phyloP scores from a whole-genome alignment of 148 eudicot species.

The Limonium bicolor region DNA sequence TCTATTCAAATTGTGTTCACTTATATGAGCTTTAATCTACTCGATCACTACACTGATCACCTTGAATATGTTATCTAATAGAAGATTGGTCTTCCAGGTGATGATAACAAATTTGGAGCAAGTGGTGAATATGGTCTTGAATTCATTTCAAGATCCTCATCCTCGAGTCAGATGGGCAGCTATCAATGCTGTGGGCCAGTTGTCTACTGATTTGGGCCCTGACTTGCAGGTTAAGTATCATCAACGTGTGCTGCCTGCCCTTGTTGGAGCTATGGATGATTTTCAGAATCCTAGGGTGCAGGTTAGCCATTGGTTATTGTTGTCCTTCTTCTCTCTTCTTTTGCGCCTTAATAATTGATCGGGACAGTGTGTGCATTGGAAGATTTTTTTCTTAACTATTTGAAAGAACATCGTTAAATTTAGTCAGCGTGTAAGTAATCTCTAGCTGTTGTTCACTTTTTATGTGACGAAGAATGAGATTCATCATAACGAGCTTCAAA shows the following conservation, averaged over 20 bases:
- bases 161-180: conserved; percentile 98
- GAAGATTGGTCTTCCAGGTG: conserved; percentile 39
- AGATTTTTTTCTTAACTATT: no score
- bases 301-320: conserved; percentile 27
- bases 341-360: no score
- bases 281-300: conserved; percentile 95
- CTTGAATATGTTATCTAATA: not conserved
- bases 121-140: conserved; percentile 77
- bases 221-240: conserved; percentile 89
- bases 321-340: not conserved
- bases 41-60: not conserved
- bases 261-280: conserved; percentile 90
- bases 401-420: no score
- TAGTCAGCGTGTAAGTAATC: no score
- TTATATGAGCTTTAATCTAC: not conserved
- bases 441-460: no score
- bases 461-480: no score
- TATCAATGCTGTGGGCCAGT: conserved; percentile 91
- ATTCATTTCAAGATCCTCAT: conserved; percentile 79
- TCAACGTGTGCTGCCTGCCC: conserved; percentile 63
- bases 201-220: conserved; percentile 92
- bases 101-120: conserved; percentile 86
- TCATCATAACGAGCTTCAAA: no score
- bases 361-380: no score
- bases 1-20: not conserved